A percentile compares a stretch with the other conserved stretches of the same genome.
Conservation (phyloP, 164 flowering plant species). For the Saururus chinensis region DNA sequence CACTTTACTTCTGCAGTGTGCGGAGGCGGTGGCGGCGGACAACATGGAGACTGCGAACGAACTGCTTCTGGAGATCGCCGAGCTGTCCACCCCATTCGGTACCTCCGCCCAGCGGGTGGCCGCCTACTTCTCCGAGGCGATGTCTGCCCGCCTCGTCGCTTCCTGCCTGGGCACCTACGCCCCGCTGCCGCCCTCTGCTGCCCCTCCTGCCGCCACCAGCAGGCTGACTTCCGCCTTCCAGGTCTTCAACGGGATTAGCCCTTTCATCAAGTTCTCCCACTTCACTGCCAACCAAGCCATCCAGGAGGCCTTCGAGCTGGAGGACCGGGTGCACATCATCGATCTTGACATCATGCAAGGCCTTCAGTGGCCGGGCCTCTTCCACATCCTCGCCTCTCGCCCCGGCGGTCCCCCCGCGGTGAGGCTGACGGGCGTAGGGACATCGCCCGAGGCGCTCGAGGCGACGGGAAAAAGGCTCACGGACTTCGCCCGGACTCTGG, state of each 20-base stretch:
- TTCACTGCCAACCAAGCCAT: constrained; percentile 97
- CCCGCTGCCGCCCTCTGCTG: constrained; percentile 32
- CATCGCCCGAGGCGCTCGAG: constrained; percentile 65
- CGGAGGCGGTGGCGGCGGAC: constrained; percentile 82
- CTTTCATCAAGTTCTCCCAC: constrained; percentile 90
- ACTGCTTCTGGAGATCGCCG: constrained; percentile 73
- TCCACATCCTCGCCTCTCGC: constrained; percentile 83
- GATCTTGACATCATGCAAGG: constrained; percentile 99
- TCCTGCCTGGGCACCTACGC: constrained; percentile 70
- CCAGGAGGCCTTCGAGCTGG: constrained; percentile 90
- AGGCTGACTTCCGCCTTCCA: constrained; percentile 79
- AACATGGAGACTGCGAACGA: constrained; percentile 70
- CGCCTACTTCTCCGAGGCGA: constrained; percentile 96
- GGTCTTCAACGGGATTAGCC: constrained; percentile 96
- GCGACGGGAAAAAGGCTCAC: constrained; percentile 90
- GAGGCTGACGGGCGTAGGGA: constrained; percentile 81
- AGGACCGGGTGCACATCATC: constrained; percentile 89
- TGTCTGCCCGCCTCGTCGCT: constrained; percentile 75
- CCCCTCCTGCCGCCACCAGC: constrained; percentile 32
- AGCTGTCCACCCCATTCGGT: constrained; percentile 85
- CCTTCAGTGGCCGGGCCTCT: constrained; percentile 93
- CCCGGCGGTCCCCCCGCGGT: constrained; percentile 89
- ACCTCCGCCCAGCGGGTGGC: constrained; percentile 96
- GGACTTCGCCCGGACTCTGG: constrained; percentile 80
- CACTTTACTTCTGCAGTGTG: constrained; percentile 84